Evolutionary conservation across 139 green algal species (phyloP).

Genomic region (Chlorella sp.): DNA sequence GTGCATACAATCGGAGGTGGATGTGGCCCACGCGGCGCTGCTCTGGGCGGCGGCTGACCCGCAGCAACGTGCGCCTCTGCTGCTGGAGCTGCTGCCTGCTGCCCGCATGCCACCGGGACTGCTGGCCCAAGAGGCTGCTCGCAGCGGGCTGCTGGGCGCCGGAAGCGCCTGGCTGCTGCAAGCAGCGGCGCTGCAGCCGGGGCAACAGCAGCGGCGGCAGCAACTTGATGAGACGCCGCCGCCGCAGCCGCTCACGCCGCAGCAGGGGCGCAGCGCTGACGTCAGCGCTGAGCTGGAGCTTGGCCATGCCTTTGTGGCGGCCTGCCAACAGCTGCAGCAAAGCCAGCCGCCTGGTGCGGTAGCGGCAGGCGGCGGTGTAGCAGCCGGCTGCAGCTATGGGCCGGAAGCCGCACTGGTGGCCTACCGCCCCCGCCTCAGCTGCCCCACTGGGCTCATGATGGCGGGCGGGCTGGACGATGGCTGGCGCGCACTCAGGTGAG

Average conservation of each 20-base stretch:
- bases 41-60: conserved; percentile 27
- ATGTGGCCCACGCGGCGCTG: conserved; percentile 28
- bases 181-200: not conserved
- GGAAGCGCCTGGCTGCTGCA: not conserved
- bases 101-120: conserved; percentile 6
- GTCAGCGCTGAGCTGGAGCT: not conserved
- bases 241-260: not conserved
- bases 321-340: conserved; percentile 30
- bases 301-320: not conserved
- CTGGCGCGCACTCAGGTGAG: conserved; percentile 39
- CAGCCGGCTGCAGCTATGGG: not conserved
- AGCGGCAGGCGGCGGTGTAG: not conserved
- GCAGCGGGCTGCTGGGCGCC: conserved; percentile 7
- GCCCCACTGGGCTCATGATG: conserved; percentile 24
- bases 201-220: not conserved
- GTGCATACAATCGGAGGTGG: conserved; percentile 7
- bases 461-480: conserved; percentile 41
- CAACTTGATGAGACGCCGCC: not conserved
- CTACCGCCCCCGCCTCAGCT: conserved; percentile 22
- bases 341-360: not conserved
- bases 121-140: conserved; percentile 5
- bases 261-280: conserved; percentile 2
- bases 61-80: not conserved
- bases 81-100: conserved; percentile 20
- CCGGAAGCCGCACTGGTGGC: not conserved